Conservation (phyloP, 2,329 filamentous ascomycete species). For the Trichophyton mentagrophytes region DNA sequence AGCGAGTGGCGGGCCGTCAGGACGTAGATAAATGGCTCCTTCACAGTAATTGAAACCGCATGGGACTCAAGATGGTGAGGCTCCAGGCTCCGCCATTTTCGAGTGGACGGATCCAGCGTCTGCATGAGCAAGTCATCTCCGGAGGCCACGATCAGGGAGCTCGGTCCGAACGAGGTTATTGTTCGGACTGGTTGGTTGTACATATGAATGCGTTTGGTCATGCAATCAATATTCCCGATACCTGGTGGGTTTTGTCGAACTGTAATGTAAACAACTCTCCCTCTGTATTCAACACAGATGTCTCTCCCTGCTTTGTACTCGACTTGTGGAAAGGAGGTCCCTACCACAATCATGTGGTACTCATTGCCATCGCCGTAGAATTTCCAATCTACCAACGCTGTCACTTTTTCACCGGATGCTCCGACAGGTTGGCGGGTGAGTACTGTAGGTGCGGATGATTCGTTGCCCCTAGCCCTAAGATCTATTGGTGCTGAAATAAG, state of each 20-base stretch:
- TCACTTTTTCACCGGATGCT: conserved; percentile 30
- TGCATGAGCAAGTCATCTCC: conserved; percentile 34
- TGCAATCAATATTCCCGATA: conserved; percentile 22
- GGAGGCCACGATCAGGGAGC: conserved; percentile 34
- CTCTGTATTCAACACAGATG: conserved; percentile 10
- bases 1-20: conserved; percentile 44
- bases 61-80: conserved; percentile 35
- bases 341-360: conserved; percentile 31
- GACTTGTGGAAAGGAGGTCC: conserved; percentile 22
- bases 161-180: conserved; percentile 39
- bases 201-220: conserved; percentile 25
- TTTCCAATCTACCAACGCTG: conserved; percentile 31
- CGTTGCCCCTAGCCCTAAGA: background rate
- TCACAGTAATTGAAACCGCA: conserved; percentile 39
- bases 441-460: conserved; percentile 4
- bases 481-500: conserved; percentile 3
- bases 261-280: conserved; percentile 29
- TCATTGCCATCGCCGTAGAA: conserved; percentile 24
- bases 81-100: conserved; percentile 31
- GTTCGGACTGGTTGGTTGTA: conserved; percentile 38
- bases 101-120: conserved; percentile 29
- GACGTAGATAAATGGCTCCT: conserved; percentile 38
- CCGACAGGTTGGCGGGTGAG: conserved; percentile 20
- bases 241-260: conserved; percentile 19
- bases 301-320: background rate